Conservation (phyloP, 208 protist genomes). For the Wallacemonas sp. region DNA sequence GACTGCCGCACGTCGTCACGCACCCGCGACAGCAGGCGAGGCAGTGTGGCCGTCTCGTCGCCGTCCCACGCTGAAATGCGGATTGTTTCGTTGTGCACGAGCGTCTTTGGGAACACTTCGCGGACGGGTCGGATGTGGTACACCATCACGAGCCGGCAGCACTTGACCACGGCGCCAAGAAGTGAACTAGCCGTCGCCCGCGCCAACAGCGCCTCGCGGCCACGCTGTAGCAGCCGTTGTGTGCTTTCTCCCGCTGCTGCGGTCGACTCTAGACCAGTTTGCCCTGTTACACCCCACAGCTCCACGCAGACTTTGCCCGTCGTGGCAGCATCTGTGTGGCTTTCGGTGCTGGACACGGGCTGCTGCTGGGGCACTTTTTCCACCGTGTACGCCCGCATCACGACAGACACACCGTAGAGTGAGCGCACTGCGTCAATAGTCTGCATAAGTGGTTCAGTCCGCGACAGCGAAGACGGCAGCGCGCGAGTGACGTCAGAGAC, state of each 20-base stretch:
- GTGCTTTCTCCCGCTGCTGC: too few relatives aligned
- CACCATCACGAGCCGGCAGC: conserved; percentile 1
- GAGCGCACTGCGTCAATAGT: conserved; percentile 8
- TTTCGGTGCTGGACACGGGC: too few relatives aligned
- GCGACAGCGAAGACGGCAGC: conserved; percentile 16
- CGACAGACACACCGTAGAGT: conserved; percentile 29
- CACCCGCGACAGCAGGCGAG: not conserved
- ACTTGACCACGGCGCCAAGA: not conserved
- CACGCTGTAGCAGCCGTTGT: not conserved
- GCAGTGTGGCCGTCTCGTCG: not conserved
- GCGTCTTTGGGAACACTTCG: not conserved
- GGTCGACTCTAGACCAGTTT: too few relatives aligned
- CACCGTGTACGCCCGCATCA: conserved; percentile 17
- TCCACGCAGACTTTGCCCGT: too few relatives aligned
- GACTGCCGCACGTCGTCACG: not conserved
- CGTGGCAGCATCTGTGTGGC: too few relatives aligned
- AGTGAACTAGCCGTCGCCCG: not conserved
- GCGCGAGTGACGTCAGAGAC: too few relatives aligned
- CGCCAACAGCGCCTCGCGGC: not conserved
- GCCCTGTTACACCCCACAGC: conserved; percentile 14
- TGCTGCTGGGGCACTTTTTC: too few relatives aligned
- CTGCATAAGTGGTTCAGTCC: not conserved
- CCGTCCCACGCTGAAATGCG: conserved; percentile 14
- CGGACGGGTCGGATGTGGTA: not conserved
- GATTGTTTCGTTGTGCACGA: not conserved